Conservation (phyloP, 192 early-diverging fungal genomes). For the Umbelopsis sp. region DNA sequence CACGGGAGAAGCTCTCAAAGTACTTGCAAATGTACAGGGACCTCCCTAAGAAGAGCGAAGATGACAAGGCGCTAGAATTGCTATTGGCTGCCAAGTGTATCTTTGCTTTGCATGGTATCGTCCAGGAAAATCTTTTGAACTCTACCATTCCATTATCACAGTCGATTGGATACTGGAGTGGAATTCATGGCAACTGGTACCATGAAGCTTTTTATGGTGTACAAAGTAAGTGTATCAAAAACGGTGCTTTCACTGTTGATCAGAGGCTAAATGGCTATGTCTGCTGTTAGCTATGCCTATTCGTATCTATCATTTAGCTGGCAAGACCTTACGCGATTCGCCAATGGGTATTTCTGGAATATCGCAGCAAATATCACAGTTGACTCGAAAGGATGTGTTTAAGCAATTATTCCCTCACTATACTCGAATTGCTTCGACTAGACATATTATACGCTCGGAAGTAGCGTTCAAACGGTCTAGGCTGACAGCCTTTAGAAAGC, state of each 20-base stretch:
- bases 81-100: conserved; percentile 57
- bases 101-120: conserved; percentile 57
- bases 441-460: conserved; percentile 62
- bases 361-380: conserved; percentile 25
- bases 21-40: neutral
- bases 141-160: conserved; percentile 61
- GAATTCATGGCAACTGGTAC: conserved; percentile 46
- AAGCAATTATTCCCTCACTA: conserved; percentile 10
- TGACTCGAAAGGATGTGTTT: conserved; percentile 23
- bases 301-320: conserved; percentile 11
- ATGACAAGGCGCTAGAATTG: conserved; percentile 39
- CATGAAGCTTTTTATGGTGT: conserved; percentile 46
- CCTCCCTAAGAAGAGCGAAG: neutral
- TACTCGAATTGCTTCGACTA: conserved; percentile 28
- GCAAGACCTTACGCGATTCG: conserved; percentile 27
- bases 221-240: conserved; percentile 43
- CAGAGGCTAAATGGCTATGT: conserved; percentile 7
- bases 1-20: neutral
- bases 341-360: conserved; percentile 27
- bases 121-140: conserved; percentile 59
- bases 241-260: conserved; percentile 11
- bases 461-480: conserved; percentile 53
- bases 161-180: conserved; percentile 71
- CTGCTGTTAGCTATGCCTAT: conserved; percentile 3
- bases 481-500: conserved; percentile 51